Percentiles rank a stretch among this genome's conserved stretches.
Conservation (phyloP, 2,329 filamentous ascomycete genomes). For the Simplicillium sp. region DNA sequence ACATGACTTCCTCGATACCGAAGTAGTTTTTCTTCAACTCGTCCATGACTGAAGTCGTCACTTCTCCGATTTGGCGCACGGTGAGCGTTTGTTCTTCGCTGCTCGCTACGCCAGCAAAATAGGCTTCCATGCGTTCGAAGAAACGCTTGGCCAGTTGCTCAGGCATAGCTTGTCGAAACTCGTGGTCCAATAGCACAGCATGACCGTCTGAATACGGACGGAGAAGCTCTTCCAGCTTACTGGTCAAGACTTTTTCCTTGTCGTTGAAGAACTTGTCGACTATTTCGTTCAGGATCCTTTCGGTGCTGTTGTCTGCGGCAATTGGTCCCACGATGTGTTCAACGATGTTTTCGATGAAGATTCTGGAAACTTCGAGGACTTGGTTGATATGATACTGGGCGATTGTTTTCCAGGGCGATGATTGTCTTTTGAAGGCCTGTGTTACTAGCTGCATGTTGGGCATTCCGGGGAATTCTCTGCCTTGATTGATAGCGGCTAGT, state of each 20-base stretch:
- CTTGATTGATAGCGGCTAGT: conserved; percentile 24
- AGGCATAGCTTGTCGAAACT: conserved; percentile 12
- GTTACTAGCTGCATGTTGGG: conserved; percentile 25
- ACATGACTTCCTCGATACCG: conserved; percentile 23
- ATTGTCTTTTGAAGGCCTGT: conserved; percentile 28
- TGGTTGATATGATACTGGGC: conserved; percentile 23
- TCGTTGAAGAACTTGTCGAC: conserved; percentile 18
- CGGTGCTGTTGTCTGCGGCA: conserved; percentile 14
- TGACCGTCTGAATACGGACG: conserved; percentile 19
- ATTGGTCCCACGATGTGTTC: conserved; percentile 8
- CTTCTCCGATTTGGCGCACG: too few species aligned
- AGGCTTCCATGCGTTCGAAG: too few species aligned
- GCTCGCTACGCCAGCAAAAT: too few species aligned
- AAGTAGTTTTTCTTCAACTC: conserved; percentile 14
- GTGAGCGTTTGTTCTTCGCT: too few species aligned
- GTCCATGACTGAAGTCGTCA: too few species aligned
- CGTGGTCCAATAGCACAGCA: conserved; percentile 17
- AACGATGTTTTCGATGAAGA: conserved; percentile 27
- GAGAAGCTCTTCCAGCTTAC: conserved; percentile 24
- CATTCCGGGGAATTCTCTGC: conserved; percentile 27
- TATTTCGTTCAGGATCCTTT: conserved; percentile 12
- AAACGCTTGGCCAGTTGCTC: too few species aligned
- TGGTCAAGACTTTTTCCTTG: conserved; percentile 11
- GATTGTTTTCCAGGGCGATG: conserved; percentile 27
- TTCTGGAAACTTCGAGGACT: conserved; percentile 17